phyloP scores from a whole-genome alignment of 1,284 basidiomycete genomes.

The Cutaneotrichosporon mucoides region DNA sequence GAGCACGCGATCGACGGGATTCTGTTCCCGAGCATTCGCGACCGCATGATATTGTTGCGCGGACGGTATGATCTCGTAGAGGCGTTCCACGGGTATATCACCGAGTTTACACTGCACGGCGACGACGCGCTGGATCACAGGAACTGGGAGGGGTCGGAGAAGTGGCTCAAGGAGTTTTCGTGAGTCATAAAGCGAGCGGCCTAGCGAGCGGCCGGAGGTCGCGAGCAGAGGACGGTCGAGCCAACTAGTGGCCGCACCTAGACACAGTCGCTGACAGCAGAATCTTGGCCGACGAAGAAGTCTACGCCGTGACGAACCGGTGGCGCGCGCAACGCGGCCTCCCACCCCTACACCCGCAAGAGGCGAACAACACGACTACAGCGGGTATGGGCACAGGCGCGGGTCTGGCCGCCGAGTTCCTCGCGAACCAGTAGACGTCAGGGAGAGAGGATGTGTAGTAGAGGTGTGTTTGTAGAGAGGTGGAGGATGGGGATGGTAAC shows the following conservation, averaged over 20 bases:
- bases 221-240: too few species aligned
- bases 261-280: constrained; percentile 17
- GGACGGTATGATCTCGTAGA: constrained; percentile 48
- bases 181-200: constrained; percentile 47
- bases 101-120: constrained; percentile 72
- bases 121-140: constrained; percentile 80
- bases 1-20: constrained; percentile 86
- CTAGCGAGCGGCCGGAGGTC: background rate
- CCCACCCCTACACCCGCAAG: constrained; percentile 18
- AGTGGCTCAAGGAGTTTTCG: constrained; percentile 75
- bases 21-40: constrained; percentile 77
- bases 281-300: constrained; percentile 42
- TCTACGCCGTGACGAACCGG: constrained; percentile 41
- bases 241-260: background rate
- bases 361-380: background rate
- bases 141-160: constrained; percentile 82
- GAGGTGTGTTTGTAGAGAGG: background rate
- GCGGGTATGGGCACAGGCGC: constrained; percentile 8
- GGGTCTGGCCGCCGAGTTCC: constrained; percentile 8
- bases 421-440: background rate
- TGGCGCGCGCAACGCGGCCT: constrained; percentile 36
- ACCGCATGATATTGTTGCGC: constrained; percentile 79
- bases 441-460: background rate
- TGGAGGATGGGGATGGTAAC: too few species aligned
- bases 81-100: constrained; percentile 34